These are phyloP conservation scores for Sisymbrium irio DNA, from an alignment of 345 rosid species.

Conservation along the genomic window DNA sequence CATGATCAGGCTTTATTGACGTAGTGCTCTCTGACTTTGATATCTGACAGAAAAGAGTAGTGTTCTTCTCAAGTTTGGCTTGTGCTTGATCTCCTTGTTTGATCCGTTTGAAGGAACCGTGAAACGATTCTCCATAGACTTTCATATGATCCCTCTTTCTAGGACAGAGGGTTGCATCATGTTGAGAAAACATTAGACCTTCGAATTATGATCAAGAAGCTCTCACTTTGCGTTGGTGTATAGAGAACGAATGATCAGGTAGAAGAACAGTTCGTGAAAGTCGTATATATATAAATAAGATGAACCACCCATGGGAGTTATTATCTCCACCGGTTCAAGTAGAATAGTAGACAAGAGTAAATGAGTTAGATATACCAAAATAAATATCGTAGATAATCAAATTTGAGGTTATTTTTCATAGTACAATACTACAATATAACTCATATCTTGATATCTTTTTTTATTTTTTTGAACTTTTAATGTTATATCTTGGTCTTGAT, in stretches of 20 bases:
- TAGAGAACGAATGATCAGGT: slow-evolving; percentile 28
- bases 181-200: slow-evolving; percentile 22
- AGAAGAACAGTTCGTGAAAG: slow-evolving; percentile 3
- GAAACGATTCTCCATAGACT: slow-evolving; percentile 21
- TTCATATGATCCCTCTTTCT: slow-evolving; percentile 23
- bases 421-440: too few relatives aligned
- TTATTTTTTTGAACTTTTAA: too few relatives aligned
- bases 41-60: slow-evolving; percentile 15
- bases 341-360: slow-evolving; percentile 32
- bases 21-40: slow-evolving; percentile 9
- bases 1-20: slow-evolving; percentile 3
- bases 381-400: slow-evolving; percentile 21
- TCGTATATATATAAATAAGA: slow-evolving; percentile 14
- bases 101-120: slow-evolving; percentile 25
- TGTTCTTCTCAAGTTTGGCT: slow-evolving; percentile 23
- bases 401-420: slow-evolving; percentile 6
- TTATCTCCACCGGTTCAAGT: slow-evolving; percentile 28
- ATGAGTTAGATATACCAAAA: slow-evolving; percentile 36
- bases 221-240: slow-evolving; percentile 17
- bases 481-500: too few relatives aligned
- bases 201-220: not conserved
- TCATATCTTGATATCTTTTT: too few relatives aligned
- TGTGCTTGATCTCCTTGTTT: slow-evolving; percentile 26
- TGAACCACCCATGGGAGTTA: slow-evolving; percentile 22
- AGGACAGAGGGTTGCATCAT: slow-evolving; percentile 9